phyloP scores from a whole-genome alignment of 495 filamentous ascomycete species.

The Astrothelium macrocarpum region DNA sequence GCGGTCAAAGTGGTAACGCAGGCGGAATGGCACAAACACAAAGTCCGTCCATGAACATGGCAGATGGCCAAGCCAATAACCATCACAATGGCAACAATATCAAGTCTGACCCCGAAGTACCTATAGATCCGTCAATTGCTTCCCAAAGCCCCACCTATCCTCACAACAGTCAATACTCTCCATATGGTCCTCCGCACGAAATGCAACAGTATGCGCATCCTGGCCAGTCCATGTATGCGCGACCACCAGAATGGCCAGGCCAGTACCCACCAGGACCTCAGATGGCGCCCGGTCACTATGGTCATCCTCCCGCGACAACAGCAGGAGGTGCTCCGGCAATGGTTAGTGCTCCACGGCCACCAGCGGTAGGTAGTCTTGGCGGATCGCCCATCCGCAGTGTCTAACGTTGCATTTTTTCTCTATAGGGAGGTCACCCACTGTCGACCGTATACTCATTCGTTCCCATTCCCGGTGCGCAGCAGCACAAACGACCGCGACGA shows the following conservation, averaged over 20 bases:
- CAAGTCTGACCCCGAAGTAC: conserved; percentile 90
- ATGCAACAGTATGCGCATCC: conserved; percentile 59
- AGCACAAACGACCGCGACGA: conserved; percentile 90
- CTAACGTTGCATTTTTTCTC: background rate
- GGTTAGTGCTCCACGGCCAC: conserved; percentile 30
- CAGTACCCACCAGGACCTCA: conserved; percentile 58
- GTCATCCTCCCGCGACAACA: conserved; percentile 47
- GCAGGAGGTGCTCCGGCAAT: conserved; percentile 27
- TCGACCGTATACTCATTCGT: conserved; percentile 88
- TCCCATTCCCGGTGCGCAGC: conserved; percentile 91
- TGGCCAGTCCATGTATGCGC: conserved; percentile 52
- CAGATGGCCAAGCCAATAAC: conserved; percentile 64
- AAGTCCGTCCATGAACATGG: conserved; percentile 86
- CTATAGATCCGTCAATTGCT: conserved; percentile 98
- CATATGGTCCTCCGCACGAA: conserved; percentile 77
- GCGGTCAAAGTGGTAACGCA: conserved; percentile 62
- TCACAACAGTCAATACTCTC: conserved; percentile 63
- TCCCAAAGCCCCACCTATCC: conserved; percentile 86
- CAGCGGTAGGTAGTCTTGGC: conserved; percentile 25
- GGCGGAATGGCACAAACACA: conserved; percentile 94
- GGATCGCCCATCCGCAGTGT: background rate
- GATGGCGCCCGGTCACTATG: conserved; percentile 53
- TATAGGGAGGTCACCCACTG: conserved; percentile 40
- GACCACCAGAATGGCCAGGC: conserved; percentile 68
- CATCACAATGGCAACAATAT: conserved; percentile 53